Conservation (phyloP, 2,329 filamentous ascomycete species). For the Xylariaceae sp. region DNA sequence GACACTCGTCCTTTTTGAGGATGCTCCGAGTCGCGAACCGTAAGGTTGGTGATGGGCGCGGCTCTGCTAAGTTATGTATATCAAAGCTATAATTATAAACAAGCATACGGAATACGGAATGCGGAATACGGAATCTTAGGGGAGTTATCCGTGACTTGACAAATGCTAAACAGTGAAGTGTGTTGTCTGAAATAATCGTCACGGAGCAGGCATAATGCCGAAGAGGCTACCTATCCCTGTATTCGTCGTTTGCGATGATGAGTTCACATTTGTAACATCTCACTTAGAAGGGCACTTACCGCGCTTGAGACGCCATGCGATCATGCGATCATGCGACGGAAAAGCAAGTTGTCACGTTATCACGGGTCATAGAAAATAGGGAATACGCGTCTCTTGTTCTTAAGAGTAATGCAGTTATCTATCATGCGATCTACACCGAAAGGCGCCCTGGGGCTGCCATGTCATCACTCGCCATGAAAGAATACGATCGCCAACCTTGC, state of each 20-base stretch:
- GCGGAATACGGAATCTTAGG: no score
- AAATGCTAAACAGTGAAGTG: no score
- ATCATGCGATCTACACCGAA: slow-evolving; percentile 13
- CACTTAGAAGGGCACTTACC: not conserved
- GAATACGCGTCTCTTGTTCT: not conserved
- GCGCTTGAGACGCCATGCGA: no score
- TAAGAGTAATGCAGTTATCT: slow-evolving; percentile 15
- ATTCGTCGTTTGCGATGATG: no score
- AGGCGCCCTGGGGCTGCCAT: slow-evolving; percentile 15
- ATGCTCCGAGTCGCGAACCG: not conserved
- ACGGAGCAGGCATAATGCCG: no score
- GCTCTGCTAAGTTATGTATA: no score
- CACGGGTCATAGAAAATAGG: not conserved
- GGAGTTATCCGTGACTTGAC: no score
- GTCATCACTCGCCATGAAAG: slow-evolving; percentile 15
- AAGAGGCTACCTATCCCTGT: no score
- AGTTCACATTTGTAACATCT: no score
- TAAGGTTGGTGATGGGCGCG: not conserved
- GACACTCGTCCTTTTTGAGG: slow-evolving; percentile 8
- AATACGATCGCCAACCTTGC: slow-evolving; percentile 17
- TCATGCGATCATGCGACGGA: not conserved
- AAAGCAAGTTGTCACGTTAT: not conserved
- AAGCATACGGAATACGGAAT: no score
- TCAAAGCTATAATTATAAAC: no score
- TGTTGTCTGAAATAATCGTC: no score